Evolutionary conservation across 2,329 filamentous ascomycete genomes (phyloP).

Genomic region (Dactylellina sp.): DNA sequence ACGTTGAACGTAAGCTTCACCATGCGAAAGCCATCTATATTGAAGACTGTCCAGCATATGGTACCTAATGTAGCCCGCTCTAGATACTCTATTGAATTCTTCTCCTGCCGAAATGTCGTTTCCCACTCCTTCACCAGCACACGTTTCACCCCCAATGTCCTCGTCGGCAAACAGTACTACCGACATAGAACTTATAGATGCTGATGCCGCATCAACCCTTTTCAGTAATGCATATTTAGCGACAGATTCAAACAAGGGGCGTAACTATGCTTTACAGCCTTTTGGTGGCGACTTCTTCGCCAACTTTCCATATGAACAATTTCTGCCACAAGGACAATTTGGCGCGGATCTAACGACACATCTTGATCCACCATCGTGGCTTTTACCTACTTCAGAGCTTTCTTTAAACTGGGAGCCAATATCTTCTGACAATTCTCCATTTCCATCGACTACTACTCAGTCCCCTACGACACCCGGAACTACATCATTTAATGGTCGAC

Average conservation of each 20-base stretch:
- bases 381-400: conserved; percentile 7
- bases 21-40: neutral
- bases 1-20: conserved; percentile 8
- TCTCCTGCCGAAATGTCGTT: conserved; percentile 5
- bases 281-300: conserved; percentile 32
- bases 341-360: conserved; percentile 20
- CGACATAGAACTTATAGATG: conserved; percentile 9
- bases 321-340: conserved; percentile 19
- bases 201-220: neutral
- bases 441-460: conserved; percentile 19
- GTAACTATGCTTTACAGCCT: conserved; percentile 3
- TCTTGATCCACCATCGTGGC: conserved; percentile 17
- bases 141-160: conserved; percentile 21
- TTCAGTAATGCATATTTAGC: conserved; percentile 1
- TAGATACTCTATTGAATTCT: conserved; percentile 7
- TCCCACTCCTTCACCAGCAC: conserved; percentile 10
- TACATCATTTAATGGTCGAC: conserved; percentile 11
- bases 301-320: conserved; percentile 32
- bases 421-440: conserved; percentile 9
- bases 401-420: conserved; percentile 10
- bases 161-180: conserved; percentile 6
- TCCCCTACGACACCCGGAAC: neutral
- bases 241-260: conserved; percentile 1
- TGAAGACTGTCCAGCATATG: neutral
- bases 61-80: neutral